A percentile compares a stretch with the other conserved stretches of the same genome.
These are phyloP conservation scores for Macrolepiota fuliginosa DNA, from an alignment of 768 basidiomycete species.

Conservation along the genomic window DNA sequence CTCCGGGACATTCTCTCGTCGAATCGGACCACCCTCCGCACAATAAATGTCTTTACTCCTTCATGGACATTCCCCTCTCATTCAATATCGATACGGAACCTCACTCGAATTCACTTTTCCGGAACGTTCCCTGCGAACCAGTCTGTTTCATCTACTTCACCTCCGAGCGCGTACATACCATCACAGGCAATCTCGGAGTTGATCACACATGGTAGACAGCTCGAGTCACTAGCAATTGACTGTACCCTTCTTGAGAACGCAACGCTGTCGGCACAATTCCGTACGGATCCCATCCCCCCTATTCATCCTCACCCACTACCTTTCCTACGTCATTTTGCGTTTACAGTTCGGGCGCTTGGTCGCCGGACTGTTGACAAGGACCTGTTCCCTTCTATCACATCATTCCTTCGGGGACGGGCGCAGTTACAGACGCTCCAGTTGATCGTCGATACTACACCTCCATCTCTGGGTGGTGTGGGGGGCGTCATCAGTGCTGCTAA, in stretches of 20 bases:
- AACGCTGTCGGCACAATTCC: slow-evolving; percentile 46
- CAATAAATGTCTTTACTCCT: slow-evolving; percentile 51
- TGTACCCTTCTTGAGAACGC: slow-evolving; percentile 52
- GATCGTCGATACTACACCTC: slow-evolving; percentile 44
- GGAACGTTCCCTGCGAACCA: slow-evolving; percentile 46
- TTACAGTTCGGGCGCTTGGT: slow-evolving; percentile 43
- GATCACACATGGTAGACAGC: slow-evolving; percentile 56
- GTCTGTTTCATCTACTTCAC: slow-evolving; percentile 24
- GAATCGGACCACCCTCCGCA: slow-evolving; percentile 51
- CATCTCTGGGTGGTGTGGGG: slow-evolving; percentile 62
- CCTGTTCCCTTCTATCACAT: slow-evolving; percentile 66
- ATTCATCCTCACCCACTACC: slow-evolving; percentile 28
- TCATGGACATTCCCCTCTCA: slow-evolving; percentile 57
- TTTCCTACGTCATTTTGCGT: slow-evolving; percentile 63
- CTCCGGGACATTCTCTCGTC: slow-evolving; percentile 49
- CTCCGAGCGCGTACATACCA: slow-evolving; percentile 17
- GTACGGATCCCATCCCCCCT: slow-evolving; percentile 9
- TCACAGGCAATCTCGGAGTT: slow-evolving; percentile 57
- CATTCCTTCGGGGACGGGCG: slow-evolving; percentile 57
- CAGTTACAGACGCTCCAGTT: slow-evolving; percentile 54
- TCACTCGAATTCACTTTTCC: slow-evolving; percentile 61
- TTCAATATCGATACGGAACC: slow-evolving; percentile 55
- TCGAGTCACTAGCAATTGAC: slow-evolving; percentile 56
- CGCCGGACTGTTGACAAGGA: slow-evolving; percentile 52
- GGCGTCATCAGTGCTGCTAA: slow-evolving; percentile 58